These are phyloP conservation scores for Aspergillus quadricinctus DNA, from an alignment of 2,329 filamentous ascomycete species.

Conservation along the genomic window DNA sequence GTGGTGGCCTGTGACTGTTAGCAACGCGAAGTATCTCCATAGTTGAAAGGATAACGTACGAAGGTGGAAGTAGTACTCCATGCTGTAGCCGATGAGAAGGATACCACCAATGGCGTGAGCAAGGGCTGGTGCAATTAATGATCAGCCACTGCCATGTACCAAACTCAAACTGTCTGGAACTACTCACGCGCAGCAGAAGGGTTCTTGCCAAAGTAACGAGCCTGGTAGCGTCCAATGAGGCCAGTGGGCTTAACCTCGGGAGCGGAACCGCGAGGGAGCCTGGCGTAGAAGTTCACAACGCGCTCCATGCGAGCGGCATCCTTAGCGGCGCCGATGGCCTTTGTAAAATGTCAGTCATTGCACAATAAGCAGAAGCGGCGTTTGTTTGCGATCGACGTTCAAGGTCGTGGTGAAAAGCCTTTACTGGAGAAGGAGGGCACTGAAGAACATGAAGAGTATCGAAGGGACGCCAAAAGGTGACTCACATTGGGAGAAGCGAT, in stretches of 20 bases:
- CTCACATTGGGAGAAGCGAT: constrained; percentile 40
- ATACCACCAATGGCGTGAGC: constrained; percentile 78
- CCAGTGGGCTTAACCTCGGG: constrained; percentile 79
- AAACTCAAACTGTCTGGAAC: neutral
- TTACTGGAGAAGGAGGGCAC: constrained; percentile 16
- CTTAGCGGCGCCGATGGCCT: constrained; percentile 92
- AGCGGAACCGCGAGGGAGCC: constrained; percentile 87
- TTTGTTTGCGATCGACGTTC: constrained; percentile 5
- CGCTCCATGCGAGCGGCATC: constrained; percentile 97
- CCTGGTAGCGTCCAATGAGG: constrained; percentile 81
- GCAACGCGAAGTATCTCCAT: neutral
- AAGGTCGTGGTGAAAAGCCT: constrained; percentile 20
- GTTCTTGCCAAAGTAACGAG: constrained; percentile 90
- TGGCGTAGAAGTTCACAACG: constrained; percentile 98
- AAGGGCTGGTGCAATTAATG: constrained; percentile 59
- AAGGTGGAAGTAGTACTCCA: constrained; percentile 99
- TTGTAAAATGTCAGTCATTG: constrained; percentile 34
- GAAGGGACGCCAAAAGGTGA: constrained; percentile 5
- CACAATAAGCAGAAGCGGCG: constrained; percentile 1
- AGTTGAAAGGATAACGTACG: constrained; percentile 58
- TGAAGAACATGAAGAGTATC: constrained; percentile 9
- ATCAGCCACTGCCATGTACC: neutral
- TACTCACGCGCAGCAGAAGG: constrained; percentile 78
- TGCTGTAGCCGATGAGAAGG: constrained; percentile 80
- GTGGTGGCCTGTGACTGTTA: constrained; percentile 73